These are phyloP conservation scores for Dendrobium officinale DNA, from an alignment of 106 monocot genomes.

Conservation along the genomic window DNA sequence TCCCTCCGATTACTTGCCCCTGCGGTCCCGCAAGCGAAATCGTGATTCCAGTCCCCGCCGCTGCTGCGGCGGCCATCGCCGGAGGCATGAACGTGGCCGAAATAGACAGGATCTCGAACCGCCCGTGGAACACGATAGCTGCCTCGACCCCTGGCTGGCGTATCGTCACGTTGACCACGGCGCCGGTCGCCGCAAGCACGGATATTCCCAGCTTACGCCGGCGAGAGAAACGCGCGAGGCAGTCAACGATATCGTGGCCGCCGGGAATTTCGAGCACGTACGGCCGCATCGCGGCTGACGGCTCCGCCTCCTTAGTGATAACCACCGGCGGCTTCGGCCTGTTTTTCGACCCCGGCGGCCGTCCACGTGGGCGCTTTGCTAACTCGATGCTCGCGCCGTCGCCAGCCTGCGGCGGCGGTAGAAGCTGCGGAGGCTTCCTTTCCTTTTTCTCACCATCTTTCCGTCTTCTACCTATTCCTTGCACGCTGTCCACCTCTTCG, in stretches of 20 bases:
- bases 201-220: conserved; percentile 34
- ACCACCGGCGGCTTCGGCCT: conserved; percentile 36
- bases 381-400: conserved; percentile 35
- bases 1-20: conserved; percentile 16
- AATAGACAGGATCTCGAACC: conserved; percentile 31
- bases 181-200: conserved; percentile 35
- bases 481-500: neutral
- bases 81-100: conserved; percentile 33
- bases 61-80: neutral
- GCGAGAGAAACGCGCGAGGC: conserved; percentile 28
- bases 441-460: neutral
- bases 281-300: conserved; percentile 17
- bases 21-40: conserved; percentile 17
- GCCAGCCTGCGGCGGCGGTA: neutral
- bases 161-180: conserved; percentile 28
- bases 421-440: neutral
- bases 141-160: conserved; percentile 11
- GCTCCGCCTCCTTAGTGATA: conserved; percentile 16
- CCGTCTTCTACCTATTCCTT: neutral
- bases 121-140: conserved; percentile 21
- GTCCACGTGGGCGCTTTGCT: conserved; percentile 25
- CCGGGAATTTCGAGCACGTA: conserved; percentile 41
- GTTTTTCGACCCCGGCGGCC: conserved; percentile 53
- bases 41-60: neutral
- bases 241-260: conserved; percentile 28